Evolutionary conservation across 768 basidiomycete genomes (phyloP), one percentile per base, ranked within the genome.

Genomic region (Cystobasidiopsis lactophilus): DNA sequence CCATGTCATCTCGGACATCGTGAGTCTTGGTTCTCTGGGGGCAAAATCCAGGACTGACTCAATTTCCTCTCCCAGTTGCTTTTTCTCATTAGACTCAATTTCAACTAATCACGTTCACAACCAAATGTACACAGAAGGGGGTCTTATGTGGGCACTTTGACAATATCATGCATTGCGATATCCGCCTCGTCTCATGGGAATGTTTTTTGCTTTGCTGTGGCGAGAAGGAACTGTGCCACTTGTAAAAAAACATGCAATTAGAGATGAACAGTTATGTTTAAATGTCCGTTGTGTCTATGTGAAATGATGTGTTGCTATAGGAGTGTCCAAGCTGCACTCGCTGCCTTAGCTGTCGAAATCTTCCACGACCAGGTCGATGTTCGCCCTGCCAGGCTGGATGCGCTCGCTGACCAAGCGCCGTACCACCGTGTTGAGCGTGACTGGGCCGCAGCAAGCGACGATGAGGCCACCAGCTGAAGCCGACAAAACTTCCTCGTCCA

Each of bases 401-500:
- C 77, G 74, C 29, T 69, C 64, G 1, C 78, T 71, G 9, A 82
- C 72, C 39, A 74, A 67, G 64, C 80, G 78, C 39, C 82, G 70
- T 7, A 83, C 73, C 60, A 80, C 67, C 4, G 73, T 76, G 62
- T 80, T 79, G 48, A 84, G 69, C 5, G 78, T 75, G 0, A 72
- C 70, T 0, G 82, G 82, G 1, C 82, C 82, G 60, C 82, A 84
- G 59, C 77, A 79, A 80, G 56, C n/a, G 47, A 37, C 4, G n/a
- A 54, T 21, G 5, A 38, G 9, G 35, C 33, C 33, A 48, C 39
- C 18, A 41, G 40, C 23, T 30, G 37, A 31, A 40, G 24, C 26
- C 9, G 9, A 7, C 7, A 35, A 45, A 2, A 80, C 73, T 65
- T 83, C 82, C 52, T 80, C 78, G 27, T 72, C 71, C 23, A 82